Percentiles rank a stretch among this genome's conserved stretches.
Conservation (phyloP, 805 yeast species). For the Candida ipomoeae region DNA sequence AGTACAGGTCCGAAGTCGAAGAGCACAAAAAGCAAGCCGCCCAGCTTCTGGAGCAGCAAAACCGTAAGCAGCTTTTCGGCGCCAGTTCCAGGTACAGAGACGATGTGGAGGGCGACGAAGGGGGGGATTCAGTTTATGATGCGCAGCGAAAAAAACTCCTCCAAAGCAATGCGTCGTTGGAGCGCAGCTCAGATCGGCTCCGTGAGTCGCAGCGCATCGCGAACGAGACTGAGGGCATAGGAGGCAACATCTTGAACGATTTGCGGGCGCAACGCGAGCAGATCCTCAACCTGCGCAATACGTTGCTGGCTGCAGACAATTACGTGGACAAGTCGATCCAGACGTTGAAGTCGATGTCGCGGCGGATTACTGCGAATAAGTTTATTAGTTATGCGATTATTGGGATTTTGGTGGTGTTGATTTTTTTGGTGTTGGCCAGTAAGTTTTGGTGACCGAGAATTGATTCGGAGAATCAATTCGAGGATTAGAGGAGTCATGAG, state of each 20-base stretch:
- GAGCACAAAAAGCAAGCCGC: conserved; percentile 53
- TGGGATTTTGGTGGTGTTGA: conserved; percentile 76
- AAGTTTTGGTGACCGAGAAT: conserved; percentile 58
- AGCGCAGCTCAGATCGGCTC: conserved; percentile 76
- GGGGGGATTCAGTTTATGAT: conserved; percentile 32
- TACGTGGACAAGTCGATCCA: conserved; percentile 87
- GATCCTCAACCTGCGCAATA: conserved; percentile 76
- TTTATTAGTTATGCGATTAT: conserved; percentile 88
- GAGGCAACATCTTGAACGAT: conserved; percentile 85
- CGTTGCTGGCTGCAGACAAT: conserved; percentile 83
- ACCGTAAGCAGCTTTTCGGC: conserved; percentile 72
- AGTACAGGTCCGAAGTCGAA: conserved; percentile 57
- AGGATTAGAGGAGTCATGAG: no score
- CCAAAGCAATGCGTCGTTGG: conserved; percentile 73
- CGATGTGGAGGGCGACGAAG: conserved; percentile 20
- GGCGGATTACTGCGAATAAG: conserved; percentile 88
- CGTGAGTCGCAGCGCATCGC: conserved; percentile 88
- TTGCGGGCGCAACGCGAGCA: conserved; percentile 93
- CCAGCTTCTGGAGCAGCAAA: conserved; percentile 61
- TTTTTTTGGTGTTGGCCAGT: conserved; percentile 76
- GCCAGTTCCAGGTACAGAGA: conserved; percentile 32
- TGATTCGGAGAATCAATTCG: not conserved
- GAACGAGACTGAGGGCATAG: conserved; percentile 85
- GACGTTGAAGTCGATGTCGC: conserved; percentile 85
- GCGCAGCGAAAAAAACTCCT: conserved; percentile 78